phyloP scores from a whole-genome alignment of 1,284 basidiomycete genomes.

The Ustanciosporium gigantosporum region DNA sequence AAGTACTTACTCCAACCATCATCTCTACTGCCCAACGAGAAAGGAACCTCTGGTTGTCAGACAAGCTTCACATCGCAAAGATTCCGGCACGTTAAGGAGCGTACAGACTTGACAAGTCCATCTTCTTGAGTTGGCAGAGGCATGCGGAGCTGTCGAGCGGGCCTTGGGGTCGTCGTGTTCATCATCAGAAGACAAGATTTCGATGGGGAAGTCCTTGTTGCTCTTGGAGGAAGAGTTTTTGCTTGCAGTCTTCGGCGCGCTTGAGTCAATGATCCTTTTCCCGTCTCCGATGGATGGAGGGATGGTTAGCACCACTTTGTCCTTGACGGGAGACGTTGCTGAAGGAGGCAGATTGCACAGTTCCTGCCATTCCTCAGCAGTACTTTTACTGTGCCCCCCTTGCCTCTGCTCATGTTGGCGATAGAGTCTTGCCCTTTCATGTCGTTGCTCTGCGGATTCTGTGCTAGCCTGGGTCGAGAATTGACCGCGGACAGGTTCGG shows the following conservation, averaged over 20 bases:
- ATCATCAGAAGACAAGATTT: conserved; percentile 20
- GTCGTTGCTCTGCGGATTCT: conserved; percentile 20
- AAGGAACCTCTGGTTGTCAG: too few species aligned
- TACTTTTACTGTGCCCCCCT: conserved; percentile 16
- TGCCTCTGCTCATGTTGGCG: conserved; percentile 29
- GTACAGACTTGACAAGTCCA: conserved; percentile 35
- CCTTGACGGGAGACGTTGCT: too few species aligned
- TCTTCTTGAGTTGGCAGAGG: neutral
- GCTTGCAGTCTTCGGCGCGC: neutral
- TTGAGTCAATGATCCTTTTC: too few species aligned
- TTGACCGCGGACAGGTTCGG: too few species aligned
- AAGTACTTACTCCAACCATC: too few species aligned
- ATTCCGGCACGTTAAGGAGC: conserved; percentile 11
- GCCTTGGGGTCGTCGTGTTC: conserved; percentile 6
- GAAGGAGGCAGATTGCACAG: conserved; percentile 23
- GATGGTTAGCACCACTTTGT: too few species aligned
- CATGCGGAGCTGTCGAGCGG: too few species aligned
- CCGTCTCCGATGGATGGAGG: too few species aligned
- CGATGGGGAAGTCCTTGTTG: conserved; percentile 9
- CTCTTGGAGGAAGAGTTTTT: neutral
- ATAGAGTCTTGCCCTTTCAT: conserved; percentile 23
- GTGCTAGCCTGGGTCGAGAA: conserved; percentile 27
- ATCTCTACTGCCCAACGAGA: too few species aligned
- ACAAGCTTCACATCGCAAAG: conserved; percentile 20
- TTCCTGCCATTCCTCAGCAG: conserved; percentile 29